Percentiles rank a stretch among this genome's conserved stretches.
These are phyloP conservation scores for Jaltomata sinuosa DNA, from an alignment of 257 asterid species.

Conservation along the genomic window DNA sequence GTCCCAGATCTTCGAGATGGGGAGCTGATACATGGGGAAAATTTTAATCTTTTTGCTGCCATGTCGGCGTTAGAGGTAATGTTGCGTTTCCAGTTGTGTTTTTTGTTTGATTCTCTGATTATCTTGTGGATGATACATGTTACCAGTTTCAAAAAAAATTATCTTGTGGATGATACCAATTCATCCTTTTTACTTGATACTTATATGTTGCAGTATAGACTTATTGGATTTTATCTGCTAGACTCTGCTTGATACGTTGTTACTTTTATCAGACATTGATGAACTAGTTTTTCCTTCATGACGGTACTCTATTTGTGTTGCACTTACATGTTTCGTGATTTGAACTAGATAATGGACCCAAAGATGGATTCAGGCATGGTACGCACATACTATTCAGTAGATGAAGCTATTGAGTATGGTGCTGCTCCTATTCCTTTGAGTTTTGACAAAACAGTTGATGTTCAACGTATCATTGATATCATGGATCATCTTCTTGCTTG, in stretches of 20 bases:
- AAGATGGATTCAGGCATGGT: conserved; percentile 99
- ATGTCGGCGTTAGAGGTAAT: conserved; percentile 99
- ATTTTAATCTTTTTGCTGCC: conserved; percentile 94
- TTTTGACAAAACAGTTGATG: conserved; percentile 67
- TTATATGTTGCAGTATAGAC: neutral
- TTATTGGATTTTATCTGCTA: neutral
- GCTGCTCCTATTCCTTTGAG: conserved; percentile 98
- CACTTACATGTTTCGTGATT: conserved; percentile 6
- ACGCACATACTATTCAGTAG: conserved; percentile 80
- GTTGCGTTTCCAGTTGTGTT: neutral
- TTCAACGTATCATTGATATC: conserved; percentile 59
- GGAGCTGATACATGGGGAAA: conserved; percentile 80
- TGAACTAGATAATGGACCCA: conserved; percentile 90
- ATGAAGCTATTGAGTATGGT: conserved; percentile 93
- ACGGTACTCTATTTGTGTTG: neutral
- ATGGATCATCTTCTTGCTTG: conserved; percentile 97
- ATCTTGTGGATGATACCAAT: neutral
- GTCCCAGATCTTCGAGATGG: conserved; percentile 74
- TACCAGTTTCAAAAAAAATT: too few relatives aligned
- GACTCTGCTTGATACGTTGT: neutral
- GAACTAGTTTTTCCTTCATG: neutral
- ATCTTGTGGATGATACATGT: neutral
- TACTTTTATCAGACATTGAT: neutral
- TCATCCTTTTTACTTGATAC: neutral
- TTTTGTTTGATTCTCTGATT: neutral